Percentiles rank a stretch among this genome's conserved stretches.
Conservation (phyloP, 129 eudicot species). For the Flaveria ramosissima region DNA sequence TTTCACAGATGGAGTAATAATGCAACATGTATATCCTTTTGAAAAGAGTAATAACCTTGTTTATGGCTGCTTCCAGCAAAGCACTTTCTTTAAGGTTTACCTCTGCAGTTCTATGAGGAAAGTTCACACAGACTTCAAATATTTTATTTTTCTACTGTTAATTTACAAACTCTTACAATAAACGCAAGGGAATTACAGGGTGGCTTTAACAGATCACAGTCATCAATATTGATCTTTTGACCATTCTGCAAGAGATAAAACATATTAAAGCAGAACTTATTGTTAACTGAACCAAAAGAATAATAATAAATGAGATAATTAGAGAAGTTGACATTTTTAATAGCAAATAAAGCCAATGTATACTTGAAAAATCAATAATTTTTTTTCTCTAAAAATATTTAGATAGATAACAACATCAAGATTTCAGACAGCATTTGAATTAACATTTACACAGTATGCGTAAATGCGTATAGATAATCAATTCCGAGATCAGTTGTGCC, state of each 20-base stretch:
- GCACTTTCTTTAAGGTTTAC: slow-evolving; percentile 62
- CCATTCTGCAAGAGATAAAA: slow-evolving; percentile 56
- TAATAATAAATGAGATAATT: background rate
- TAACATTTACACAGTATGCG: background rate
- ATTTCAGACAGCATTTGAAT: background rate
- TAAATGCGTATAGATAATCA: background rate
- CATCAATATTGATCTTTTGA: slow-evolving; percentile 68
- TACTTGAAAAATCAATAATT: background rate
- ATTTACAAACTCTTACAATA: slow-evolving; percentile 67
- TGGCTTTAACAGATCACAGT: slow-evolving; percentile 82
- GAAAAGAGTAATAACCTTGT: slow-evolving; percentile 80
- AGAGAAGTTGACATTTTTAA: background rate
- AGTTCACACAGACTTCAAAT: slow-evolving; percentile 57
- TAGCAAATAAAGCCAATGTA: background rate
- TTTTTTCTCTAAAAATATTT: background rate
- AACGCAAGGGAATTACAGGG: slow-evolving; percentile 64
- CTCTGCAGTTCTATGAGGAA: slow-evolving; percentile 83
- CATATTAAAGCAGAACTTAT: background rate
- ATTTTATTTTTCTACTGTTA: slow-evolving; percentile 46
- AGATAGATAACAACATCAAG: background rate
- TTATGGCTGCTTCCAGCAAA: slow-evolving; percentile 49
- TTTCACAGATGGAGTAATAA: slow-evolving; percentile 87
- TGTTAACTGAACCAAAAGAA: background rate
- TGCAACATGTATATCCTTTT: slow-evolving; percentile 84
- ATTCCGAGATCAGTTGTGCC: background rate